phyloP scores from a whole-genome alignment of 768 basidiomycete genomes.

The Tricholoma matsutake region DNA sequence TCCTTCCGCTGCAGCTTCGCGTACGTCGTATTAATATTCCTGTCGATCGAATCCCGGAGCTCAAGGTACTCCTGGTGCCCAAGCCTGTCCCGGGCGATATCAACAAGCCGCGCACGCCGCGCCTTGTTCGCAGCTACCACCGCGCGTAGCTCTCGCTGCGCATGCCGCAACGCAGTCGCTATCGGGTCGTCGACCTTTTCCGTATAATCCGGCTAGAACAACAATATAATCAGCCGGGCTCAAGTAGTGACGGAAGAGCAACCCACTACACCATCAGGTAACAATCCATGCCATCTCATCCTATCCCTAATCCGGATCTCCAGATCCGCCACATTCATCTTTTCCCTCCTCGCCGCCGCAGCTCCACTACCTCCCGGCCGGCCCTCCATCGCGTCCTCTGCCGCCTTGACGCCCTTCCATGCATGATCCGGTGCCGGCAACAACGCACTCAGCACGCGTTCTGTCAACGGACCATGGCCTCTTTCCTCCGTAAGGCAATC shows the following conservation, averaged over 20 bases:
- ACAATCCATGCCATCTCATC: slow-evolving; percentile 71
- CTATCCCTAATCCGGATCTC: slow-evolving; percentile 75
- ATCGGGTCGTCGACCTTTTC: slow-evolving; percentile 92
- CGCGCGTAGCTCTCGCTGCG: slow-evolving; percentile 74
- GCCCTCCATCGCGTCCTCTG: slow-evolving; percentile 83
- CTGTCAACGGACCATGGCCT: slow-evolving; percentile 86
- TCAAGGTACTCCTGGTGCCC: slow-evolving; percentile 92
- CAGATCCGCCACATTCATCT: slow-evolving; percentile 75
- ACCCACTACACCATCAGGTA: slow-evolving; percentile 64
- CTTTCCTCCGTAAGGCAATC: slow-evolving; percentile 71
- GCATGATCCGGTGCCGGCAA: slow-evolving; percentile 64
- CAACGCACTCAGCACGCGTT: slow-evolving; percentile 74
- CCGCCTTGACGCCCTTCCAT: slow-evolving; percentile 79
- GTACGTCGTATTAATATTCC: slow-evolving; percentile 72
- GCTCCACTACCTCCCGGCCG: slow-evolving; percentile 77
- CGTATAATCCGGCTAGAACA: slow-evolving; percentile 62
- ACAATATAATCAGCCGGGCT: slow-evolving; percentile 1
- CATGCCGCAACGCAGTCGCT: slow-evolving; percentile 82
- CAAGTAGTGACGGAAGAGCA: neutral
- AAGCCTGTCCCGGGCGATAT: slow-evolving; percentile 80
- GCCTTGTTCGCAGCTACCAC: slow-evolving; percentile 83
- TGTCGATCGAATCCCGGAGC: slow-evolving; percentile 81
- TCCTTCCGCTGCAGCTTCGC: slow-evolving; percentile 82
- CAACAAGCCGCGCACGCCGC: slow-evolving; percentile 68
- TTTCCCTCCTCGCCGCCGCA: slow-evolving; percentile 70